phyloP scores from a whole-genome alignment of 176 grass and related monocot species.

The Avena eriantha region DNA sequence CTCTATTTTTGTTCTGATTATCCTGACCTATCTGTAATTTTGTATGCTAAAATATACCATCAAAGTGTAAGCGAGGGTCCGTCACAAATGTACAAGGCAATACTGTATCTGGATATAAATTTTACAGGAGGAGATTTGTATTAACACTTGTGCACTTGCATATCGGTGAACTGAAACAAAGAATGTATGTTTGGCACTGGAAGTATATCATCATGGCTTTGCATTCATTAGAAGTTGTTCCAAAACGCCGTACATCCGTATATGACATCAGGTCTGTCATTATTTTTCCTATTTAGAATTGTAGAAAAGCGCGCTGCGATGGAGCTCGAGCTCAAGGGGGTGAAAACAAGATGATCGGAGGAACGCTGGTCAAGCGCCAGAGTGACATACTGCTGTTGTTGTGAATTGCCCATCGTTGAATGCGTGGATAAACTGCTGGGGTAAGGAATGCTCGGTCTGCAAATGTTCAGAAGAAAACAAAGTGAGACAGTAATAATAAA shows the following conservation, averaged over 20 bases:
- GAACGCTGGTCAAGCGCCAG: conserved; percentile 36
- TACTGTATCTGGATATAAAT: conserved; percentile 5
- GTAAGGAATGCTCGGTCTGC: conserved; percentile 53
- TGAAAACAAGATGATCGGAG: background rate
- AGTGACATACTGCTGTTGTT: conserved; percentile 48
- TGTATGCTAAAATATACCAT: background rate
- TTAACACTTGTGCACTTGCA: background rate
- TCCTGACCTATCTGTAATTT: conserved; percentile 1
- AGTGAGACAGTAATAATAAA: background rate
- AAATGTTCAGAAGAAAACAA: background rate
- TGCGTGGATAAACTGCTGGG: conserved; percentile 59
- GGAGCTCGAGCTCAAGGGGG: background rate
- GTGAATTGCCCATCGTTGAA: conserved; percentile 52
- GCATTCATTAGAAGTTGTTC: background rate
- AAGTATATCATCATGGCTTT: background rate
- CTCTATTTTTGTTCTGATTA: conserved; percentile 6
- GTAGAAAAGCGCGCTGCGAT: background rate
- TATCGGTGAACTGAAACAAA: background rate
- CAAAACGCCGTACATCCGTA: background rate
- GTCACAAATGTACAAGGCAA: conserved; percentile 13
- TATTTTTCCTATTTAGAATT: background rate
- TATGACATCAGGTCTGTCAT: background rate
- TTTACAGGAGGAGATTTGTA: background rate
- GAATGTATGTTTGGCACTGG: background rate
- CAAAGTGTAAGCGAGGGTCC: conserved; percentile 5